Conservation (phyloP, 1,284 basidiomycete genomes). For the Ceratobasidium sp. region DNA sequence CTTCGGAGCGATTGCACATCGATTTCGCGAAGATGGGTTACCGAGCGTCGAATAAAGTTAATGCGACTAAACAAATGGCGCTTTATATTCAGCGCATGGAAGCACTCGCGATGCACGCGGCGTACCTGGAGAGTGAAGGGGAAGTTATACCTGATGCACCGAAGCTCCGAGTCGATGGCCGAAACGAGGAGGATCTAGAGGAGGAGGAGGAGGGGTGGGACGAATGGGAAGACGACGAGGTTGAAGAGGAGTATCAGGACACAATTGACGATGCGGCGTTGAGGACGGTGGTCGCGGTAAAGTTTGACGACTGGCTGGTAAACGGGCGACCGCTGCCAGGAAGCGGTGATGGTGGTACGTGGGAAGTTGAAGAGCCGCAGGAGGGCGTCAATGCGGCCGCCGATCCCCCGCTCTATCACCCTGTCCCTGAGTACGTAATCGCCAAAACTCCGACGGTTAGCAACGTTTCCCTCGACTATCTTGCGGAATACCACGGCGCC, state of each 20-base stretch:
- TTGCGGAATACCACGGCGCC: no score
- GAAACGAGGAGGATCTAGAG: no score
- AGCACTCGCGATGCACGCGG: conserved; percentile 25
- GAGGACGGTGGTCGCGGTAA: not conserved
- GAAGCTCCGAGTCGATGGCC: no score
- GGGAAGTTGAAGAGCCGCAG: not conserved
- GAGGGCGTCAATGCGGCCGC: not conserved
- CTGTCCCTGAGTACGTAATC: no score
- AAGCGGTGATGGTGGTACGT: not conserved
- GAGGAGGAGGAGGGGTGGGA: no score
- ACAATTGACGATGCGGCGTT: not conserved
- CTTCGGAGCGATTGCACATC: conserved; percentile 48
- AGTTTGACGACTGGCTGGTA: not conserved
- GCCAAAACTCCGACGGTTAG: no score
- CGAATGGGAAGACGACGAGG: not conserved
- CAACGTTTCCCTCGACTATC: no score
- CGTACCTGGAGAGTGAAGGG: no score
- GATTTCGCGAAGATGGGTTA: conserved; percentile 44
- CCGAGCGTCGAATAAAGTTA: no score
- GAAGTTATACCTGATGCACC: no score
- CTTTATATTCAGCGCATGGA: conserved; percentile 35
- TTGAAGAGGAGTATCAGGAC: not conserved
- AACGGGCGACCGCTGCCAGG: not conserved
- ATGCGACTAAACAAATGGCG: no score
- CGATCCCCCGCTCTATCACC: not conserved